Conservation (phyloP, 257 asterid genomes). For the Scutellaria barbata region DNA sequence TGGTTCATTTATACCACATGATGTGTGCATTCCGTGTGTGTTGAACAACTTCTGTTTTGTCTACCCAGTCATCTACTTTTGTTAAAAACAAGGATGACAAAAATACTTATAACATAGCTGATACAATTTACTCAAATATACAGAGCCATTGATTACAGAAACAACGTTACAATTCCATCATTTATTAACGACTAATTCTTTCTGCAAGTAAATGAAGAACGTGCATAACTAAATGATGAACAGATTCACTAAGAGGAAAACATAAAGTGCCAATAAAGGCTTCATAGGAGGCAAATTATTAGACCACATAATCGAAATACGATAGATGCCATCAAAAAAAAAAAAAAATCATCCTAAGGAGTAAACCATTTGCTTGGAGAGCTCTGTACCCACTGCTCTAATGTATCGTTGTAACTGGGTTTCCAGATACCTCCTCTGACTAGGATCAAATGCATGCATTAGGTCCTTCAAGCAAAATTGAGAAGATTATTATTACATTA, state of each 20-base stretch:
- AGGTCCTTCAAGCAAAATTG: conserved; percentile 65
- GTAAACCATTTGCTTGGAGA: conserved; percentile 77
- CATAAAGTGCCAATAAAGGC: conserved; percentile 7
- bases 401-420: conserved; percentile 60
- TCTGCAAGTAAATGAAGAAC: not conserved
- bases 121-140: not conserved
- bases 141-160: not conserved
- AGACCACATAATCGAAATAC: not conserved
- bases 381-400: conserved; percentile 77
- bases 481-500: conserved; percentile 24
- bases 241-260: conserved; percentile 5
- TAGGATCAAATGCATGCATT: conserved; percentile 62
- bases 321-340: not conserved
- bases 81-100: not conserved
- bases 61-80: too few relatives aligned
- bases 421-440: conserved; percentile 58
- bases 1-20: too few relatives aligned
- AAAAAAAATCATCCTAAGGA: conserved; percentile 50
- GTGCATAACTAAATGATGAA: not conserved
- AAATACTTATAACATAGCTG: not conserved
- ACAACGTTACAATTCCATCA: conserved; percentile 14
- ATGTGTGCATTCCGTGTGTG: too few relatives aligned
- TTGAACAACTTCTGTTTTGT: too few relatives aligned
- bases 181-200: conserved; percentile 12
- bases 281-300: conserved; percentile 11